These are phyloP conservation scores for Nicotiana sylvestris DNA, from an alignment of 257 asterid genomes.

Conservation along the genomic window DNA sequence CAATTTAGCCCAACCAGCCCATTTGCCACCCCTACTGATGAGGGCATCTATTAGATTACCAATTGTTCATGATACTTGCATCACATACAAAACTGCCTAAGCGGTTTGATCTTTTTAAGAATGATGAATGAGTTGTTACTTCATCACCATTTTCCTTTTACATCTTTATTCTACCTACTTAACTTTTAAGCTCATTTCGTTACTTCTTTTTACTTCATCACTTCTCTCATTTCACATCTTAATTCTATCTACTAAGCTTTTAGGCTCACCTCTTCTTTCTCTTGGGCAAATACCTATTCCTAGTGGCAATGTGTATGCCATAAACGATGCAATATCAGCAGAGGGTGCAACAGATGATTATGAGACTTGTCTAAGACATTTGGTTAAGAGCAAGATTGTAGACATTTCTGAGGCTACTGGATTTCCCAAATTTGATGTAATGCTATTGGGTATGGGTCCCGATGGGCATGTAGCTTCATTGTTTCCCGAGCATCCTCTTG, in stretches of 20 bases:
- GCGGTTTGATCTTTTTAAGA: neutral
- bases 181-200: neutral
- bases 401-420: conserved; percentile 44
- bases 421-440: conserved; percentile 85
- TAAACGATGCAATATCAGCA: conserved; percentile 78
- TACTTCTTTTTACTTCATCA: neutral
- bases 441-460: conserved; percentile 96
- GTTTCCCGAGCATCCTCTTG: conserved; percentile 79
- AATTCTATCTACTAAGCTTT: neutral
- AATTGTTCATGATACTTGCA: neutral
- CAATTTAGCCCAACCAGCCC: too few relatives aligned
- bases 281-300: conserved; percentile 74
- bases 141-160: neutral
- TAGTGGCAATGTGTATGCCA: conserved; percentile 67
- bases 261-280: neutral
- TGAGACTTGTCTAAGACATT: conserved; percentile 68
- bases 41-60: neutral
- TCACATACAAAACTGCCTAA: neutral
- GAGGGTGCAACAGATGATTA: conserved; percentile 96
- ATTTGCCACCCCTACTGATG: neutral
- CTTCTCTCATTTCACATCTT: neutral
- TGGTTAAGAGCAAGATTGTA: conserved; percentile 47
- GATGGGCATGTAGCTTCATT: conserved; percentile 94
- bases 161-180: neutral
- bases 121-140: neutral